Evolutionary conservation across 2,329 filamentous ascomycete species (phyloP), one percentile per base, ranked within the genome.

Genomic region (Leptographium procerum): DNA sequence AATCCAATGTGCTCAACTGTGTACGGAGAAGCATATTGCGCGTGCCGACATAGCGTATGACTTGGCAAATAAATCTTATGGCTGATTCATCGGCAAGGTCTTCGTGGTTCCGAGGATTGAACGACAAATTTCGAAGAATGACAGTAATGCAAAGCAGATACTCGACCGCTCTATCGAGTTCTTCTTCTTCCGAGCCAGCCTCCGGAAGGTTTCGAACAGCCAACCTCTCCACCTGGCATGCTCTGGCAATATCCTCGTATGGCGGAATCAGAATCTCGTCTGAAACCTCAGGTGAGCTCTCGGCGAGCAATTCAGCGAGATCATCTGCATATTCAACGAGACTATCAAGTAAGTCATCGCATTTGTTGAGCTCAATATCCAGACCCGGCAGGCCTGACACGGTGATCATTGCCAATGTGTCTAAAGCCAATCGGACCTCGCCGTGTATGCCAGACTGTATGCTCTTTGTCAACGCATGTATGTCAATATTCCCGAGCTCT

Each of bases 91-190:
- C 87, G 1, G 89, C 88, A 13, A 99, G 79, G 0, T 85, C 73
- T 4, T 72, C 71, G 64, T 94, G 89, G 64, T 96, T 97, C 31
- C 73, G 69, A 72, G 81, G 87, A 69, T 80, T 80, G 70, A 96
- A 96, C 0, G 94, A 97, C 19, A 96, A 80, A 65, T 99, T 99
- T 60, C 94, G 87, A 52, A 99, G 73, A 59, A 96, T 91, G 0
- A 90, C 95, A 1, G 91, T 95, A 63, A 97, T 87, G 67, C 91
- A 95, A 58, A 97, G 85, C 53, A 99, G 73, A 60, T 87, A 84
- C 65, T 96, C 91, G 4, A 91, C 91, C 2, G 91, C 88, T 55
- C 88, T 84, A 66, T 96, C 89, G 2, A 96, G 80, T 56, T 92
- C 84, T 69, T 96, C 92, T 33, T 86, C 87, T 16, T 79, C 73